A percentile compares a stretch with the other conserved stretches of the same genome.
These are phyloP conservation scores for Caryopteris hybrid DNA, from an alignment of 305 asterid species.

Conservation along the genomic window DNA sequence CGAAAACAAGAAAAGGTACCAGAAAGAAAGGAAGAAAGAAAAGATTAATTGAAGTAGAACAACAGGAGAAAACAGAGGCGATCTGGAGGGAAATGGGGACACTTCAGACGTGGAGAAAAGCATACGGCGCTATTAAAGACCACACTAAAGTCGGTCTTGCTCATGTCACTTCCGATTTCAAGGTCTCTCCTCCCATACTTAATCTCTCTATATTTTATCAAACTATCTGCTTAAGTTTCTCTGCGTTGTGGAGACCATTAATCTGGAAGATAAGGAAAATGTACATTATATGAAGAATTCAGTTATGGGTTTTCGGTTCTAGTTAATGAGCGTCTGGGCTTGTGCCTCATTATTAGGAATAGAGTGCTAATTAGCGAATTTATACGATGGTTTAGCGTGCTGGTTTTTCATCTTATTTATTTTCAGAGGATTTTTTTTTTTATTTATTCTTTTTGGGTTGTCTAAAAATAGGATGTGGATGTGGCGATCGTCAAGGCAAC, in stretches of 20 bases:
- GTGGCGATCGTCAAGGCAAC: constrained; percentile 99
- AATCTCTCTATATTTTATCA: not conserved
- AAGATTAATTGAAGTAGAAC: not conserved
- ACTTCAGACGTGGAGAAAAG: constrained; percentile 80
- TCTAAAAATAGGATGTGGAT: constrained; percentile 77
- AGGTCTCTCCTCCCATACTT: constrained; percentile 35
- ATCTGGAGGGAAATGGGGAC: constrained; percentile 53
- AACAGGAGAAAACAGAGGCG: constrained; percentile 2
- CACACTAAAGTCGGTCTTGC: constrained; percentile 88
- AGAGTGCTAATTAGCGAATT: not conserved
- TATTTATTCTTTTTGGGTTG: not conserved
- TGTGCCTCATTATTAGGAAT: not conserved
- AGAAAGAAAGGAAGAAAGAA: no score
- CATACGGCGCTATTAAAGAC: constrained; percentile 89
- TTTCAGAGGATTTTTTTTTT: constrained; percentile 2
- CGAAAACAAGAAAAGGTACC: no score
- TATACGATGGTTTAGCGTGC: not conserved
- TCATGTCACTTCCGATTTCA: constrained; percentile 92
- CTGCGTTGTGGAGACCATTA: no score
- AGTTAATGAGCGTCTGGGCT: not conserved
- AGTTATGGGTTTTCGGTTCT: constrained; percentile 3
- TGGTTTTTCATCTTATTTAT: constrained; percentile 1
- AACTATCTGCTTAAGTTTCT: not conserved
- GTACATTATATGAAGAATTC: not conserved
- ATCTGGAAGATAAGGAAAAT: not conserved